phyloP scores from a whole-genome alignment of 305 asterid species.

The Vinca major region DNA sequence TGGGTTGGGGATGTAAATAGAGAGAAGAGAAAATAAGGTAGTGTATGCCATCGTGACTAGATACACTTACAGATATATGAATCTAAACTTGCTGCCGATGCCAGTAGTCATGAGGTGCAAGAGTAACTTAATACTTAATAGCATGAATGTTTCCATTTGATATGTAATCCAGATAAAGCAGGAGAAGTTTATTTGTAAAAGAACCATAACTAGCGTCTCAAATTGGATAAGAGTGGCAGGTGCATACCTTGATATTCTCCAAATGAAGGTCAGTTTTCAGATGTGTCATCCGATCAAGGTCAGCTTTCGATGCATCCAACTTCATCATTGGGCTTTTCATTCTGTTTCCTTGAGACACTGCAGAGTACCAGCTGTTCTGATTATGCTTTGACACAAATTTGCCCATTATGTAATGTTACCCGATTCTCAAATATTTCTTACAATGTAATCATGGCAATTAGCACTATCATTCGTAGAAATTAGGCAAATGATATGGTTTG shows the following conservation, averaged over 20 bases:
- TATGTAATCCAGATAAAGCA: background rate
- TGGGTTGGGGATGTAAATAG: background rate
- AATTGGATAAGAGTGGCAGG: background rate
- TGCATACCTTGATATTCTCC: conserved; percentile 16
- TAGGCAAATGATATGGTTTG: background rate
- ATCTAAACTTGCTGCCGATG: conserved; percentile 1
- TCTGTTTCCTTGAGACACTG: conserved; percentile 9
- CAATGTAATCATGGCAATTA: background rate
- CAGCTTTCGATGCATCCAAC: conserved; percentile 17
- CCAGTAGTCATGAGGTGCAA: background rate
- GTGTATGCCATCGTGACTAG: background rate
- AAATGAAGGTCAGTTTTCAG: conserved; percentile 6
- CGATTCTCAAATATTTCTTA: background rate
- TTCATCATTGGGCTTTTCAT: conserved; percentile 9
- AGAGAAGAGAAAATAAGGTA: background rate
- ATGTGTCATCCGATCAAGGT: conserved; percentile 8
- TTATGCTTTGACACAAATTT: background rate
- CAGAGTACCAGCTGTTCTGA: conserved; percentile 1
- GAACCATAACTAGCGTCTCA: background rate
- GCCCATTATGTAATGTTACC: background rate
- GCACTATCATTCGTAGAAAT: background rate
- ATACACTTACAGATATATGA: conserved; percentile 5
- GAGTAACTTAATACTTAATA: background rate
- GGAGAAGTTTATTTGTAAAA: conserved; percentile 1
- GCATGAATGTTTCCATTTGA: background rate